These are phyloP conservation scores for Heterobasidion occidentale DNA, from an alignment of 1,284 basidiomycete species.

Conservation along the genomic window DNA sequence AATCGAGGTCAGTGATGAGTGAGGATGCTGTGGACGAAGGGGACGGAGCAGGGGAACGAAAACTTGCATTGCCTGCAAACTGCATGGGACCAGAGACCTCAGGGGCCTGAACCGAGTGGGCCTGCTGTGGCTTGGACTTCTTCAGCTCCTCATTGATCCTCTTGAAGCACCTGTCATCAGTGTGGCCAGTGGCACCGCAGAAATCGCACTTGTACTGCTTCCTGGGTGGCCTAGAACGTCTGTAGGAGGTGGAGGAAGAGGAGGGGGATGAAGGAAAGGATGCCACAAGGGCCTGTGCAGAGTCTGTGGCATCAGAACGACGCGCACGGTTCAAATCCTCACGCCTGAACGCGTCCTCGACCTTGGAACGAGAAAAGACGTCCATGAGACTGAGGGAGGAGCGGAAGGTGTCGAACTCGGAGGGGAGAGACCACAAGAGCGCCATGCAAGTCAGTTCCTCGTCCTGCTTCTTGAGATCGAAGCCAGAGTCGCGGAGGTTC, in stretches of 20 bases:
- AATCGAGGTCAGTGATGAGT: conserved; percentile 9
- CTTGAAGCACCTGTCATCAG: no score
- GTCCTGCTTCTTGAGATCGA: background rate
- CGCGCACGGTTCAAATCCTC: background rate
- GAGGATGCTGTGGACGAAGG: no score
- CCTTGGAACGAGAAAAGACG: background rate
- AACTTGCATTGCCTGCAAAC: no score
- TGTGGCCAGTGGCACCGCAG: no score
- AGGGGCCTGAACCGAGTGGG: no score
- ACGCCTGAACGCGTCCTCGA: background rate
- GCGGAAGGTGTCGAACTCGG: background rate
- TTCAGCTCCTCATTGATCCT: no score
- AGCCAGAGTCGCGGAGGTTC: background rate
- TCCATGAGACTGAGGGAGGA: background rate
- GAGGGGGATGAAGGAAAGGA: background rate
- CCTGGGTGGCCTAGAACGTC: background rate
- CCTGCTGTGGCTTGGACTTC: no score
- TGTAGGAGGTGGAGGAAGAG: no score
- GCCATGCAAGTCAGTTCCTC: background rate
- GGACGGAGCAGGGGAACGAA: no score
- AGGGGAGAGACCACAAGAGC: background rate
- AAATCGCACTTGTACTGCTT: background rate
- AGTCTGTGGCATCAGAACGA: no score
- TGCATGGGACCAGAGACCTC: no score
- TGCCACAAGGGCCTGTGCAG: background rate